Evolutionary conservation across 805 yeast species (phyloP).

Genomic region (Lachancea kluyveri): DNA sequence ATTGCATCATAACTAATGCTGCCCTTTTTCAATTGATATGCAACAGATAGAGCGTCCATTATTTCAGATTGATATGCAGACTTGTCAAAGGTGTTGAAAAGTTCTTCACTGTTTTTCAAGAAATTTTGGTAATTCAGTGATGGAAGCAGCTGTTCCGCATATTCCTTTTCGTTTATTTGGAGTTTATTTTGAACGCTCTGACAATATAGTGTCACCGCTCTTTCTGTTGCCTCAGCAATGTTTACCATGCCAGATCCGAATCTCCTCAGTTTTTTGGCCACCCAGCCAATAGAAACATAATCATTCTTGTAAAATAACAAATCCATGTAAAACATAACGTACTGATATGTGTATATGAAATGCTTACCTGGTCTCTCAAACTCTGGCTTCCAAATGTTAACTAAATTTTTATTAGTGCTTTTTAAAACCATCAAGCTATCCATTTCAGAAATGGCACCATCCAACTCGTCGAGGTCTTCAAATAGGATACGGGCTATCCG

Average conservation of each 20-base stretch:
- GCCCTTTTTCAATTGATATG: slow-evolving; percentile 28
- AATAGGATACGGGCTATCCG: slow-evolving; percentile 58
- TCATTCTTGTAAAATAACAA: slow-evolving; percentile 50
- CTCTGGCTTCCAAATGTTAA: slow-evolving; percentile 92
- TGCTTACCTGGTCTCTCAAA: slow-evolving; percentile 90
- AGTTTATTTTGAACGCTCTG: slow-evolving; percentile 15
- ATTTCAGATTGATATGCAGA: slow-evolving; percentile 15
- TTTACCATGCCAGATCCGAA: slow-evolving; percentile 69
- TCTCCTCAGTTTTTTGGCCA: slow-evolving; percentile 71
- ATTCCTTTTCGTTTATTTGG: slow-evolving; percentile 23
- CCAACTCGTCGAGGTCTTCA: slow-evolving; percentile 46
- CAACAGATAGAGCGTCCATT: slow-evolving; percentile 20
- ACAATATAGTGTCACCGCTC: slow-evolving; percentile 20
- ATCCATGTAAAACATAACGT: slow-evolving; percentile 57
- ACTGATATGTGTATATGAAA: slow-evolving; percentile 68
- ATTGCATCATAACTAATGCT: slow-evolving; percentile 27
- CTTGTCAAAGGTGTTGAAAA: slow-evolving; percentile 15
- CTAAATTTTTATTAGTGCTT: slow-evolving; percentile 60
- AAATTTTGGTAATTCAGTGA: slow-evolving; percentile 22
- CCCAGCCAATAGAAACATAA: slow-evolving; percentile 47
- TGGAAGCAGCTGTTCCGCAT: slow-evolving; percentile 23
- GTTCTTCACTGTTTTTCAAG: slow-evolving; percentile 16
- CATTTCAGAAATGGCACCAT: slow-evolving; percentile 60
- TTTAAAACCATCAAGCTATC: slow-evolving; percentile 56
- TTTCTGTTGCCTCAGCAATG: slow-evolving; percentile 25